Base-by-base conservation (phyloP, 2,329 filamentous ascomycete species). In the Fusarium falciforme region DNA sequence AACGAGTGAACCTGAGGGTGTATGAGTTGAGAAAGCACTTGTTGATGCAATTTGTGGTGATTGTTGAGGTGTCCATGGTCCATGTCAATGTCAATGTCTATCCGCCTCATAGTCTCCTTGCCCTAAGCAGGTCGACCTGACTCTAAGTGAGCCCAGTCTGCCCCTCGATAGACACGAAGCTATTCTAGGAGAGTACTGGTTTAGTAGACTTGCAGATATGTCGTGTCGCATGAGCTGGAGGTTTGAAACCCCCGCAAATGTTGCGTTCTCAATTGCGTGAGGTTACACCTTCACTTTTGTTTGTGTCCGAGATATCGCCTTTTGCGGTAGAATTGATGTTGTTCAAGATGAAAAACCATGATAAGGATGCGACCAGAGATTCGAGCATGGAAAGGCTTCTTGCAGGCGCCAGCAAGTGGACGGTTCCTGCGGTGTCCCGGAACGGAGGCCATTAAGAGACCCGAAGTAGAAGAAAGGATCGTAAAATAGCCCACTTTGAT, bases 251-350 rank as follows among this genome's bases (percentile, higher is more conserved):
- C 47, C 47, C 27, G 1, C 11, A 20, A n/a, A 29, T 27, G 59
- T 17, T 3, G 11, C 20, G 9, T 17, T 33, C 35, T 16, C 42
- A 16, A 25, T 9, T 8, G 6, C 8, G 6, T 6, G 11, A 38
- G 9, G 64, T 71, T 57, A 42, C 33, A 61, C 29, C 4, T 17
- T 0, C 6, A 22, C 11, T 3, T 17, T 17, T 47, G 16, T 42
- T 38, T 60, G n/a, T 17, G 36, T 33, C 69, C 52, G 64, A 68
- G 33, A 33, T 33, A 16, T 36, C 57, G 52, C 68, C 68, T 64
- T 25, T 16, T 33, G 31, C 5, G 12, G 20, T 14, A 36, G 25
- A 17, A n/a, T 2, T 2, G 12, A 6, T 14, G 5, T 2, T 25
- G 52, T 57, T 36, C 6, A 33, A 35, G 52, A 31, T 6, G 12